Conservation (phyloP, 1,139 yeast genomes). For the Yamadazyma buinensis region DNA sequence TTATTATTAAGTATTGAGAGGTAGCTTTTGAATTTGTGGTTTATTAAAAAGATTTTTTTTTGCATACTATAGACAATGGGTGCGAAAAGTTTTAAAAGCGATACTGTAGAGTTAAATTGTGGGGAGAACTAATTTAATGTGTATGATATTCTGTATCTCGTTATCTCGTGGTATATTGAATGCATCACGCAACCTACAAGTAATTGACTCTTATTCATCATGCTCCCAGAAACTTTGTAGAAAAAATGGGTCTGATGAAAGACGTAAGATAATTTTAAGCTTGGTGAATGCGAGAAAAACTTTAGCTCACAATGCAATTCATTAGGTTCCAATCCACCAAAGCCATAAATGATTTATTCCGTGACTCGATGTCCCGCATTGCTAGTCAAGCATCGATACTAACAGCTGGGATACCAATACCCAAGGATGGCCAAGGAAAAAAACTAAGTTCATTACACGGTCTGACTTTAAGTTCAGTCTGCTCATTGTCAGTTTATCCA, state of each 20-base stretch:
- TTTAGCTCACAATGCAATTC: background rate
- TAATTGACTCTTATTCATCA: no score
- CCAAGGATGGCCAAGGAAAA: no score
- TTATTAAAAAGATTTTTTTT: no score
- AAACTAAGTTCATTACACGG: conserved; percentile 58
- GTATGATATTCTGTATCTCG: background rate
- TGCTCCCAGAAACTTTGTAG: background rate
- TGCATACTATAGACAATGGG: no score
- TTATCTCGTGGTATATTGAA: no score
- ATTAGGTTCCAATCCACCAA: conserved; percentile 7
- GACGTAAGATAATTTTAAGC: background rate
- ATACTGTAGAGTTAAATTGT: no score
- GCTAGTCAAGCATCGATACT: conserved; percentile 45
- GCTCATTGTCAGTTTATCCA: conserved; percentile 73
- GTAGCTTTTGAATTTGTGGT: no score
- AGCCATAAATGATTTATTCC: conserved; percentile 18
- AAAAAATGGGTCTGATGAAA: no score
- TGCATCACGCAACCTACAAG: no score
- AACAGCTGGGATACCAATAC: conserved; percentile 25
- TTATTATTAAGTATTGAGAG: no score
- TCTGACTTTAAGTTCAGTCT: conserved; percentile 76
- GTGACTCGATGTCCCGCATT: conserved; percentile 37
- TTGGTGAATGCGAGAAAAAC: conserved; percentile 1
- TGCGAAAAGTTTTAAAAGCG: no score
- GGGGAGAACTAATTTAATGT: no score